Base-by-base conservation (phyloP, 768 basidiomycete genomes). In the Grammothele lineata region DNA sequence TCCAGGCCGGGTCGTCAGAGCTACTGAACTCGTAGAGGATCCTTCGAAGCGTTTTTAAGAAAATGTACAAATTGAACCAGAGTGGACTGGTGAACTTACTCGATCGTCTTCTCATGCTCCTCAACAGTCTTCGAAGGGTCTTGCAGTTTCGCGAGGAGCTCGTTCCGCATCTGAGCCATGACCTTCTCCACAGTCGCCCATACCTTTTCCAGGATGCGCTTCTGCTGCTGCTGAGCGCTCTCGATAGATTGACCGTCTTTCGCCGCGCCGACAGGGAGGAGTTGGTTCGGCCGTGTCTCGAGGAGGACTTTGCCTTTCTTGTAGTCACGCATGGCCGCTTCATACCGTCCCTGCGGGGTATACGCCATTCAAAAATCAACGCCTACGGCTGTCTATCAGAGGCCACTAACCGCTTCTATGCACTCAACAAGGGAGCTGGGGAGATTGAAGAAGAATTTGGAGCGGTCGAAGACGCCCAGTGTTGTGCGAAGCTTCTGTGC, bases 371-470 rank as follows among this genome's bases (percentile, higher is more conserved):
- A n/a, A n/a, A 26, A 47, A 15, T 17, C 21, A 33, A 15, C 15
- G 12, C n/a, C n/a, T n/a, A n/a, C 15, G 6, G 7, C 18, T 10
- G 21, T 19, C 14, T 21, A 34, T 3, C 21, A 69, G 35, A 6
- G 27, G 27, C 17, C 17, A 14, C 83, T 57, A 61, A 94, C 93
- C 47, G 85, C 85, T 63, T 95, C 87, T 43, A 98, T 87, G 15
- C 79, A 85, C 61, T 94, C 95, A 19, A 88, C 76, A 19, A 99
- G 80, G 37, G 86, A 84, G 24, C 87, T 85, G 0, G 96, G 95
- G n/a, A 99, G 76, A 59, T 95, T 97, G 77, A 98, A 98, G 66
- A 98, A 91, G 76, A 97, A 99, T 59, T 94, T 95, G 41, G 91
- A 94, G 35, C 92, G 79, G 57, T 98, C 95, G 54, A 99, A 97